Conservation (phyloP, 2,329 filamentous ascomycete species). For the Nemania sp. region DNA sequence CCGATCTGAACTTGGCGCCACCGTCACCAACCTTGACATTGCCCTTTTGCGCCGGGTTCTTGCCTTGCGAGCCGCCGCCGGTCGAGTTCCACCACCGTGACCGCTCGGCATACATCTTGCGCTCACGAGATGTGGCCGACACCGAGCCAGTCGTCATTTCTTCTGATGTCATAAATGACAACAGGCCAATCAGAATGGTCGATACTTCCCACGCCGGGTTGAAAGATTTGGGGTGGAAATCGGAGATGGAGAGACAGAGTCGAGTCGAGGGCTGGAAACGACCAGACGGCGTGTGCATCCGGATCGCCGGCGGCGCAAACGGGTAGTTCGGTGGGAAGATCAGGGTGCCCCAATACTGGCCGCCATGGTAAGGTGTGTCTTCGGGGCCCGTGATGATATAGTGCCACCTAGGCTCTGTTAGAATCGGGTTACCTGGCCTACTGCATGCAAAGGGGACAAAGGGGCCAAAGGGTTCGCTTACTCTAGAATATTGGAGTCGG, state of each 20-base stretch:
- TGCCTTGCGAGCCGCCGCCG: slow-evolving; percentile 74
- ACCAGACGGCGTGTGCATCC: slow-evolving; percentile 97
- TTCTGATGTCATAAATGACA: slow-evolving; percentile 98
- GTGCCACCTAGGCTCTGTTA: slow-evolving; percentile 68
- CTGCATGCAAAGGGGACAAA: background rate
- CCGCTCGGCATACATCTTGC: slow-evolving; percentile 73
- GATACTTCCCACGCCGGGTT: slow-evolving; percentile 98
- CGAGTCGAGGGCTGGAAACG: slow-evolving; percentile 92
- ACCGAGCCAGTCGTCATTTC: slow-evolving; percentile 97
- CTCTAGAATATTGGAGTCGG: slow-evolving; percentile 90
- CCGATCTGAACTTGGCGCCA: slow-evolving; percentile 82
- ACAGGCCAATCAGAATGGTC: slow-evolving; percentile 89
- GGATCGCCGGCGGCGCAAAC: slow-evolving; percentile 94
- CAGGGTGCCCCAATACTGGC: slow-evolving; percentile 97
- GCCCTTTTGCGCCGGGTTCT: slow-evolving; percentile 63
- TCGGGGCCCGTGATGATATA: slow-evolving; percentile 95
- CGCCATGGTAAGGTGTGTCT: slow-evolving; percentile 88
- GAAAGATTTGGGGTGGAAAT: slow-evolving; percentile 97
- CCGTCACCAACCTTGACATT: slow-evolving; percentile 92
- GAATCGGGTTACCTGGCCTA: slow-evolving; percentile 20
- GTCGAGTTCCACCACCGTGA: slow-evolving; percentile 97
- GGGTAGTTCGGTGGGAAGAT: slow-evolving; percentile 96
- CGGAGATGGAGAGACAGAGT: slow-evolving; percentile 92
- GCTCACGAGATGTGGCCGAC: slow-evolving; percentile 74
- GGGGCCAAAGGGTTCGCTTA: too few species aligned